These are phyloP conservation scores for Erodium moschatum DNA, from an alignment of 441 rosid genomes.

Conservation along the genomic window DNA sequence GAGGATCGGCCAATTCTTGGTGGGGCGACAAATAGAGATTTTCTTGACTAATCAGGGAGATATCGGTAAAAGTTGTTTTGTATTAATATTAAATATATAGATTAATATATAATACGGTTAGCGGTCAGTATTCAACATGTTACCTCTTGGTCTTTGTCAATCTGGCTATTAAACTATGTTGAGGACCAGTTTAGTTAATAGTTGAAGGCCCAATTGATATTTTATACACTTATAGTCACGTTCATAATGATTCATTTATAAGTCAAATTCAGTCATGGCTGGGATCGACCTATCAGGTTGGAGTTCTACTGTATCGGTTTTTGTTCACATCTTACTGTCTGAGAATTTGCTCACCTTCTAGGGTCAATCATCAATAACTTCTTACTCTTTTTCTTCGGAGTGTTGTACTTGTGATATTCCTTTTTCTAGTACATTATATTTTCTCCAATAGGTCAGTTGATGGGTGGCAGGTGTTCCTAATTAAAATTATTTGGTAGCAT, in stretches of 20 bases:
- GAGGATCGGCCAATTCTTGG: no score
- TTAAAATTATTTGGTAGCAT: no score
- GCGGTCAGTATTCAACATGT: background rate
- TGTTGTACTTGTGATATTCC: background rate
- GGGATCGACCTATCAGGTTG: background rate
- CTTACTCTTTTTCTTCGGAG: background rate
- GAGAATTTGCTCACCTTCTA: background rate
- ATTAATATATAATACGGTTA: background rate
- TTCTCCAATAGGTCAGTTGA: background rate
- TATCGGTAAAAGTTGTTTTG: no score
- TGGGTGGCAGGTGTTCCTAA: no score
- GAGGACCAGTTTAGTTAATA: background rate
- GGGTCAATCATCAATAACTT: background rate
- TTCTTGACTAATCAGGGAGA: no score
- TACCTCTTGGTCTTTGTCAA: background rate
- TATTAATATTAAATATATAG: no score
- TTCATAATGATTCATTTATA: background rate
- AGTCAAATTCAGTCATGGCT: background rate
- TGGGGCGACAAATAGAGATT: no score
- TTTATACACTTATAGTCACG: background rate
- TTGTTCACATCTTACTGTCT: background rate
- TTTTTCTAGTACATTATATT: background rate
- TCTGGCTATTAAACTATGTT: background rate
- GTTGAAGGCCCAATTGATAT: background rate
- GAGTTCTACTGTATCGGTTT: background rate